Base-by-base conservation (phyloP, 768 basidiomycete species). In the Tylopilus plumbeoviolaceoides region DNA sequence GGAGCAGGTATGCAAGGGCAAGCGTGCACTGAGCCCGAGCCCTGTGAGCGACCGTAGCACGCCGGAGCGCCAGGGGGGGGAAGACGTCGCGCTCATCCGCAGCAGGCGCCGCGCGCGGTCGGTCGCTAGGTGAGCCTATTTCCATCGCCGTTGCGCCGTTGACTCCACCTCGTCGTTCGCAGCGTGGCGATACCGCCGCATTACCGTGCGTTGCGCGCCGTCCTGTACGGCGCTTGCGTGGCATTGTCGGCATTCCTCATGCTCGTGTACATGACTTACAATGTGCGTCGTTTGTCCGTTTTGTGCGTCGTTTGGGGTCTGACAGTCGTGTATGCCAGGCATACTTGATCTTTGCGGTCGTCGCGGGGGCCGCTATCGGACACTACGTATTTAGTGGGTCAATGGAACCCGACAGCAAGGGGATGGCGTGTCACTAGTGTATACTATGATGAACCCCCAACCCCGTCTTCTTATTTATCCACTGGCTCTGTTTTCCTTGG, bases 211-310 rank as follows among this genome's bases (percentile, higher is more conserved):
- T 60, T 84, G 41, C 78, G 90, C 23, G 87, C 91, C 7, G 59
- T 66, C 2, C 65, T 91, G 35, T 95, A 95, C 61, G 91, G 85
- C n/a, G 69, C 76, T 5, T 82, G 82, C 3, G 82, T 92, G 20
- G 85, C 86, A 68, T 68, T 92, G 53, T 89, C 89, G 33, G 89
- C 88, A 76, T 91, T 91, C 80, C 81, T 92, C 65, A 97, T 97
- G 93, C 75, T 97, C 53, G 84, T 95, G 38, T 94, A 92, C 71
- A 95, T 97, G 93, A 95, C 93, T 5, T 97, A 95, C 73, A 97
- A 97, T 59, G 91, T 92, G 53, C 63, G 89, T 73, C 21, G 17
- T 27, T 7, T 38, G 23, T 38, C 18, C 5, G 10, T 44, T 41
- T 30, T 28, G 12, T 8, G 20, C 20, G 5, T 30, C 30, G 39